Evolutionary conservation across 1,284 basidiomycete genomes (phyloP), one percentile per base, ranked within the genome.

Genomic region (Ceratobasidium sp.): DNA sequence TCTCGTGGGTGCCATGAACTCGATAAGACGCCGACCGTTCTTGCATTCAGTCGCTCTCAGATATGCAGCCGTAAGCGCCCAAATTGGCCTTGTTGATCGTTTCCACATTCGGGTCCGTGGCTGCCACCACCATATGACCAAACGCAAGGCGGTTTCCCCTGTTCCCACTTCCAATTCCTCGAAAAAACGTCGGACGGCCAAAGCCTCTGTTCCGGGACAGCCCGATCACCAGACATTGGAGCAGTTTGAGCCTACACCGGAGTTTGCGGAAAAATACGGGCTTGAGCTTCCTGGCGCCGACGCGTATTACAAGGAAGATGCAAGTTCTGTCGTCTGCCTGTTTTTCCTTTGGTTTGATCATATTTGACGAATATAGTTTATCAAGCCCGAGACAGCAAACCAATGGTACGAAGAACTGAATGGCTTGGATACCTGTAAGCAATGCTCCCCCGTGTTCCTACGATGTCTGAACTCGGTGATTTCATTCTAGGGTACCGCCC

Each of bases 401-500:
- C n/a, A 76, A 38, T 84, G 83, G 83, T 81, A 82, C 58, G 72
- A 79, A 1, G 77, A 81, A 25, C 78, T 85, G 16, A 73, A 80
- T 3, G 70, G 70, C 1, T 75, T 85, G 11, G 77, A 81, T 5
- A 81, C 81, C 0, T 84, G 83, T 83, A 66, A 28, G 11, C 14
- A 30, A n/a, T n/a, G 0, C 46, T 53, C 36, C 36, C 36, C 36
- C 6, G 36, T 38, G 9, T 8, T 38, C 9, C 1, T 7, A 9
- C 9, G 8, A 38, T 38, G 9, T 38, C 6, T 38, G 1, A 38
- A 38, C 36, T 38, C 6, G 36, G 6, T 63, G 18, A 21, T 54
- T 38, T 4, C 53, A 40, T 36, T 25, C 74, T 60, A 80, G 80
- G 80, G 83, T 82, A 86, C 75, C 82, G 82, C 59, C 85, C 85